These are phyloP conservation scores for Cyclanthera cordifolia DNA, from an alignment of 306 rosid species.

Conservation along the genomic window DNA sequence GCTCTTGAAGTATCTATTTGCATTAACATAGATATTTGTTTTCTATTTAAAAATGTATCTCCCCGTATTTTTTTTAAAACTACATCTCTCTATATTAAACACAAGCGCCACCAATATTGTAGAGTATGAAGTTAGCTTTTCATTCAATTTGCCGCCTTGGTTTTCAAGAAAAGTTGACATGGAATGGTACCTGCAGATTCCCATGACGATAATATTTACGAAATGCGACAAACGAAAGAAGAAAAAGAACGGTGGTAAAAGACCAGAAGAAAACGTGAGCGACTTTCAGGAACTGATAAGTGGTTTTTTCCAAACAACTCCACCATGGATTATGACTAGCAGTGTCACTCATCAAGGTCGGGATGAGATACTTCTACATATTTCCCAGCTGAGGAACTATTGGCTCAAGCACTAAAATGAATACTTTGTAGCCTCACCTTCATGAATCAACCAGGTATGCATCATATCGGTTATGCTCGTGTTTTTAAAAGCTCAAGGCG, in stretches of 20 bases:
- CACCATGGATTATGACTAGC: conserved; percentile 99
- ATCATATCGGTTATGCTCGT: neutral
- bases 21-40: neutral
- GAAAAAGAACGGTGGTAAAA: conserved; percentile 81
- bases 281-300: conserved; percentile 78
- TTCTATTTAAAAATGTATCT: neutral
- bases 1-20: neutral
- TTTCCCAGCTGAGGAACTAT: conserved; percentile 90
- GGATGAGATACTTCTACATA: conserved; percentile 82
- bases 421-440: neutral
- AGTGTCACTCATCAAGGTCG: conserved; percentile 86
- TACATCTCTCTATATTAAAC: neutral
- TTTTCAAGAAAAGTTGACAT: neutral
- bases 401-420: conserved; percentile 74
- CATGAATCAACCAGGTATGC: conserved; percentile 5
- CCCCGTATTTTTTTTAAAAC: neutral
- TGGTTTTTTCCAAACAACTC: conserved; percentile 55
- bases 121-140: neutral
- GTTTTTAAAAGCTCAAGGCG: too few relatives aligned
- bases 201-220: conserved; percentile 89
- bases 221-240: conserved; percentile 98
- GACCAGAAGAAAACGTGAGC: conserved; percentile 71
- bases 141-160: neutral
- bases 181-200: conserved; percentile 45
- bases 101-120: neutral